These are phyloP conservation scores for Trichocladium uniseriatum DNA, from an alignment of 495 filamentous ascomycete species.

Conservation along the genomic window DNA sequence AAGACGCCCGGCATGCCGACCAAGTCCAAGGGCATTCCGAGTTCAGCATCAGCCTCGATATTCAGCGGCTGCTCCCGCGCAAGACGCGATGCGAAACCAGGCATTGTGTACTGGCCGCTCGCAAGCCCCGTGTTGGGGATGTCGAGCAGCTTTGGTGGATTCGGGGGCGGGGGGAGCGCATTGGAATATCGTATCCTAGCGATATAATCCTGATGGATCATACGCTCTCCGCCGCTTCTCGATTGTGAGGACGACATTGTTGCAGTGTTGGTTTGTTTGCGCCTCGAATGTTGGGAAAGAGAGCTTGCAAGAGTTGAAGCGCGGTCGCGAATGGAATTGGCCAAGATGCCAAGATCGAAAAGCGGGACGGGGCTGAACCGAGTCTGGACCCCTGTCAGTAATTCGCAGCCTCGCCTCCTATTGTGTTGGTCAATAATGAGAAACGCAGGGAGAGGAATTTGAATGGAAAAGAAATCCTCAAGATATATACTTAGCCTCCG, in stretches of 20 bases:
- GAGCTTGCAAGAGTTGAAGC: not conserved
- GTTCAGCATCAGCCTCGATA: conserved; percentile 93
- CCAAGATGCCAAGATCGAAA: not conserved
- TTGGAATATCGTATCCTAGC: conserved; percentile 91
- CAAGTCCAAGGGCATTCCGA: conserved; percentile 93
- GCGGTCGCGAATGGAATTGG: conserved; percentile 1
- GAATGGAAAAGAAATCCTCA: too few relatives aligned
- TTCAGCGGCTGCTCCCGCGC: conserved; percentile 87
- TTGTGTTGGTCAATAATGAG: not conserved
- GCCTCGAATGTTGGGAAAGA: not conserved
- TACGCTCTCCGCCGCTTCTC: conserved; percentile 44
- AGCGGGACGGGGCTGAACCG: not conserved
- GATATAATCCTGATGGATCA: conserved; percentile 90
- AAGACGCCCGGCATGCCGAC: conserved; percentile 92
- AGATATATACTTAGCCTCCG: too few relatives aligned
- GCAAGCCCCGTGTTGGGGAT: conserved; percentile 86
- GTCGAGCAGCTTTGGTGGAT: conserved; percentile 90
- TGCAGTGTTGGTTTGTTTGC: not conserved
- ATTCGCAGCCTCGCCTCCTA: not conserved
- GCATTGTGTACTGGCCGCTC: conserved; percentile 71
- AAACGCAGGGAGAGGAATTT: too few relatives aligned
- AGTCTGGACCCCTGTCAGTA: not conserved
- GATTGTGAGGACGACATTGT: conserved; percentile 35
- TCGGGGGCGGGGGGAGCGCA: conserved; percentile 82
- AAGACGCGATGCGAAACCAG: conserved; percentile 77